Evolutionary conservation across 805 yeast genomes (phyloP).

Genomic region (Cyberlindnera maclurae): DNA sequence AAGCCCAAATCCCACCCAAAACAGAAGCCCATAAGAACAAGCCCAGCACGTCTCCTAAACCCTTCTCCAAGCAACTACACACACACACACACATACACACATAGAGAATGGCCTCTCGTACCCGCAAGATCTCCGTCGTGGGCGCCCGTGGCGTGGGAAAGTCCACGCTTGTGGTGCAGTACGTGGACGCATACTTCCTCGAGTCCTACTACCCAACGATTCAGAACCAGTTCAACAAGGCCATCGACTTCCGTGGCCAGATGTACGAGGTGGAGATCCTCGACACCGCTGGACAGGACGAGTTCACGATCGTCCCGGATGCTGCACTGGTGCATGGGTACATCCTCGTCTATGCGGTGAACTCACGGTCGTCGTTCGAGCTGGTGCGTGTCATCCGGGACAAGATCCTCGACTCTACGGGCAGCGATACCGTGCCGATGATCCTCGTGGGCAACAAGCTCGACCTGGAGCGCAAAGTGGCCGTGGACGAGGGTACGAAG

Average conservation of each 20-base stretch:
- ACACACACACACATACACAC: not conserved
- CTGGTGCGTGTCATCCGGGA: conserved; percentile 72
- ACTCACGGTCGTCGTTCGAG: conserved; percentile 71
- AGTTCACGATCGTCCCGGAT: conserved; percentile 72
- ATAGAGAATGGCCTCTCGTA: conserved; percentile 23
- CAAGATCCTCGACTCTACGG: conserved; percentile 68
- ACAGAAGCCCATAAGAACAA: too few relatives aligned
- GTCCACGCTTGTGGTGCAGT: conserved; percentile 77
- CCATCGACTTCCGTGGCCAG: conserved; percentile 59
- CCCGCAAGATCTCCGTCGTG: conserved; percentile 76
- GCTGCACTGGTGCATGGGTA: conserved; percentile 72
- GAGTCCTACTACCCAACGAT: conserved; percentile 90
- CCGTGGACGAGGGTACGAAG: conserved; percentile 47
- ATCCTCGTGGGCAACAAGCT: conserved; percentile 71
- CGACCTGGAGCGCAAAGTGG: conserved; percentile 62
- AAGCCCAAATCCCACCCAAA: too few relatives aligned
- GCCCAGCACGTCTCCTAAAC: too few relatives aligned
- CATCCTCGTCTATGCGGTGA: conserved; percentile 73
- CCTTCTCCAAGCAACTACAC: not conserved
- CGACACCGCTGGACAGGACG: conserved; percentile 94
- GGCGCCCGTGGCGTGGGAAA: conserved; percentile 88
- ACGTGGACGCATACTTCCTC: conserved; percentile 81
- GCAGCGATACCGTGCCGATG: conserved; percentile 67
- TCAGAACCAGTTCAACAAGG: conserved; percentile 75
- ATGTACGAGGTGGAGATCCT: conserved; percentile 77